These are phyloP conservation scores for Suhomyces choctaworum DNA, from an alignment of 1,139 yeast genomes.

Conservation along the genomic window DNA sequence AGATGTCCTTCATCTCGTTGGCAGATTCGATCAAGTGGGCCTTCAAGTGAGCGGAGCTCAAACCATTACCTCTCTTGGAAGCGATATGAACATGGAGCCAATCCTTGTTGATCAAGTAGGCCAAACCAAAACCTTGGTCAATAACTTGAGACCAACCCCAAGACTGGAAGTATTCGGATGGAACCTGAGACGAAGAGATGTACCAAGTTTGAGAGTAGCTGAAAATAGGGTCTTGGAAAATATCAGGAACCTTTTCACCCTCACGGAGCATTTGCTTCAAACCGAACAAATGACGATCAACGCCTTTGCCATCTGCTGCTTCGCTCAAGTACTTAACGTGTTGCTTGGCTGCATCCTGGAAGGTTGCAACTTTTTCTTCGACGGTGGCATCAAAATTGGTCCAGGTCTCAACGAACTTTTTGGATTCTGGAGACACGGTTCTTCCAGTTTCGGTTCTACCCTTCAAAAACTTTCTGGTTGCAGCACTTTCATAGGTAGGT, in stretches of 20 bases:
- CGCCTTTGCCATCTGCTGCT: conserved; percentile 87
- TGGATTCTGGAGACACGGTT: conserved; percentile 75
- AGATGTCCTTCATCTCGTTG: conserved; percentile 72
- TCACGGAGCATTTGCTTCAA: conserved; percentile 68
- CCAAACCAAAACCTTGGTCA: conserved; percentile 92
- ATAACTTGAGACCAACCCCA: conserved; percentile 97
- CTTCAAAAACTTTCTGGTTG: conserved; percentile 82
- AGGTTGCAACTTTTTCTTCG: conserved; percentile 64
- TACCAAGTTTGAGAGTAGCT: conserved; percentile 81
- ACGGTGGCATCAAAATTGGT: conserved; percentile 53
- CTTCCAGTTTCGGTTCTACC: conserved; percentile 98
- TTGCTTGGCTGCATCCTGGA: conserved; percentile 70
- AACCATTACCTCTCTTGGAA: conserved; percentile 67
- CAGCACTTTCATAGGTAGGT: conserved; percentile 96
- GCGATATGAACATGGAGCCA: conserved; percentile 87
- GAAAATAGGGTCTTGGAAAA: conserved; percentile 77
- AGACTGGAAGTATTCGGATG: conserved; percentile 85
- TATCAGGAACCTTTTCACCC: conserved; percentile 64
- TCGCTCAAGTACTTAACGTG: conserved; percentile 74
- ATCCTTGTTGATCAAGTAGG: conserved; percentile 87
- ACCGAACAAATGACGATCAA: conserved; percentile 93
- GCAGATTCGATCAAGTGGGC: conserved; percentile 78
- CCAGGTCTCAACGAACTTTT: conserved; percentile 76
- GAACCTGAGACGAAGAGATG: conserved; percentile 85
- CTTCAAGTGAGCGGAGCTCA: conserved; percentile 65